Evolutionary conservation across 1,139 yeast species (phyloP), one percentile per base, ranked within the genome.

Genomic region (Tardiomyces depauwii): DNA sequence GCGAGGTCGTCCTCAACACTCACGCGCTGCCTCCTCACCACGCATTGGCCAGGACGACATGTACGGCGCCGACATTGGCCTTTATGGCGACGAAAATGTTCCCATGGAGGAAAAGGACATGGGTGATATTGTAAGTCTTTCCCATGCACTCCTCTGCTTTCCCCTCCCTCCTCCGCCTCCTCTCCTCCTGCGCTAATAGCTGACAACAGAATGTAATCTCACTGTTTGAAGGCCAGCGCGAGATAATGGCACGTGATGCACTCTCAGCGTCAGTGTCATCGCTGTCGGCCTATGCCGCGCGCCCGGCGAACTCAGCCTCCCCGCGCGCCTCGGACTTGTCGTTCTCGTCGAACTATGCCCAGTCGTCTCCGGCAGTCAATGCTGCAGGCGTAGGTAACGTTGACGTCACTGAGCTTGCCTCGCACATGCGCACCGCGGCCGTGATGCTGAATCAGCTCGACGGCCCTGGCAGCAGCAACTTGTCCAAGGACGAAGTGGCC

Each of bases 391-490:
- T 53, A 12, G 55, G 67, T 64, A 55, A 61, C 13, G 52, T 58
- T 2, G 71, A 68, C 41, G 70, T 74, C 1, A 74, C 73, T 41
- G 85, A 78, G 48, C 66, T 87, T 28, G 93, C 96, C 0, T 81
- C 86, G 12, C 96, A 89, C 63, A 87, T 91, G 91, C 76, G 97
- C 54, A 88, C 94, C 14, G 97, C 98, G 0, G 85, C 96, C 0
- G 85, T 89, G 10, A 91, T 91, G 95, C 67, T 91, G 18, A 80
- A 88, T 13, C 98, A 91, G 61, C 67, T 91, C 25, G 96, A 91
- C 49, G 76, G 78, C 13, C 77, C 91, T 0, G 67, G 74, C 4
- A 56, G 59, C 1, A 73, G 73, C 45, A 83, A 84, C 11, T 69
- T 84, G 25, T 80, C 82, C n/a, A 73, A 78, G 23, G 85, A 78